Conservation (phyloP, 2,329 filamentous ascomycete species). For the Xylaria polymorpha region DNA sequence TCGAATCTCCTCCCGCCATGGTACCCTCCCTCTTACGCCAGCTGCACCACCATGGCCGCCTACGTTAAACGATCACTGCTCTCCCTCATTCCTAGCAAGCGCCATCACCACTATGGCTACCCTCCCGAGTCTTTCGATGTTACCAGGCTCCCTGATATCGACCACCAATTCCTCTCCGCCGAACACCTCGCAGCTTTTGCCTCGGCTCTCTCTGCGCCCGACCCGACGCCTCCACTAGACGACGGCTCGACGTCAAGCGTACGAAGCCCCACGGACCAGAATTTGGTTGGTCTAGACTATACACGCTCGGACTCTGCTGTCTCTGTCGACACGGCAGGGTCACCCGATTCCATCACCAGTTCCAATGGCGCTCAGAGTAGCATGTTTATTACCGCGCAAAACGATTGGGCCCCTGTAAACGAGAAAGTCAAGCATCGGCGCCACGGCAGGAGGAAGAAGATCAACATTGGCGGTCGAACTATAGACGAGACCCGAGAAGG, state of each 20-base stretch:
- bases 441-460: constrained; percentile 55
- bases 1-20: constrained; percentile 24
- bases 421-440: constrained; percentile 68
- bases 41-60: constrained; percentile 45
- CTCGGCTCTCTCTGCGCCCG: constrained; percentile 83
- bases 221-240: constrained; percentile 68
- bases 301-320: constrained; percentile 56
- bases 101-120: constrained; percentile 65
- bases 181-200: constrained; percentile 83
- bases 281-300: constrained; percentile 55
- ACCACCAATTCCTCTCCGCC: constrained; percentile 79
- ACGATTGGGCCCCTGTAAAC: constrained; percentile 93
- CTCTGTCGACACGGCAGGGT: constrained; percentile 51
- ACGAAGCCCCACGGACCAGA: constrained; percentile 57
- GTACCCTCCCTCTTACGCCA: constrained; percentile 31
- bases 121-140: constrained; percentile 74
- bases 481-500: constrained; percentile 96
- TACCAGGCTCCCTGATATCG: constrained; percentile 78
- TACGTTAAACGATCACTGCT: constrained; percentile 41
- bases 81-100: constrained; percentile 42
- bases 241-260: constrained; percentile 53
- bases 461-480: constrained; percentile 66
- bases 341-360: constrained; percentile 49
- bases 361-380: constrained; percentile 51
- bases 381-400: constrained; percentile 85